A percentile compares a stretch with the other conserved stretches of the same genome.
These are phyloP conservation scores for Fusarium setosum DNA, from an alignment of 2,329 filamentous ascomycete species.

Conservation along the genomic window DNA sequence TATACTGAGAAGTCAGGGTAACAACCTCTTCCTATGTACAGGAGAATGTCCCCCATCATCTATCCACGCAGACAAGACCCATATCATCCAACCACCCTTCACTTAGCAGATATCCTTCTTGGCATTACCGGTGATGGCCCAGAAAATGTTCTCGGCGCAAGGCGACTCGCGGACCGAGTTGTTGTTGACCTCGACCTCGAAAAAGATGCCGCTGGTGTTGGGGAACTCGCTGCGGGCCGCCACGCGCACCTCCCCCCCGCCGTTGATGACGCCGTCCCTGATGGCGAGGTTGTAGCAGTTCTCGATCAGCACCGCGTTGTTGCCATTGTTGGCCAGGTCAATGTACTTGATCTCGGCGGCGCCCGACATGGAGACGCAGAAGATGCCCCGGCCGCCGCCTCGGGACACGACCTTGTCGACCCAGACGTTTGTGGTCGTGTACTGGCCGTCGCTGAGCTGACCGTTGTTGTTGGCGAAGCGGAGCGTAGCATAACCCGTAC, in stretches of 20 bases:
- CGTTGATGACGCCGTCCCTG: slow-evolving; percentile 61
- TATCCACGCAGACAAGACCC: background rate
- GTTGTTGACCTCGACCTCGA: slow-evolving; percentile 60
- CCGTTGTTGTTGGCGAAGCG: slow-evolving; percentile 69
- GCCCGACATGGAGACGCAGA: slow-evolving; percentile 67
- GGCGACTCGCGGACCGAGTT: slow-evolving; percentile 64
- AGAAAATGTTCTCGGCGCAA: slow-evolving; percentile 63
- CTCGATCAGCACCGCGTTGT: slow-evolving; percentile 67
- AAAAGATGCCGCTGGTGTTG: slow-evolving; percentile 61
- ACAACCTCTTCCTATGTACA: background rate
- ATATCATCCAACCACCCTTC: background rate
- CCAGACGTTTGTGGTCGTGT: slow-evolving; percentile 63
- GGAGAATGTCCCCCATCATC: background rate
- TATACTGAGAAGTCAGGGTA: too few relatives aligned
- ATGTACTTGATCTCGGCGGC: slow-evolving; percentile 59
- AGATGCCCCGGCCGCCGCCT: slow-evolving; percentile 66
- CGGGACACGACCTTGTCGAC: slow-evolving; percentile 64
- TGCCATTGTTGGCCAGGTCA: slow-evolving; percentile 63
- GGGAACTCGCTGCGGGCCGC: slow-evolving; percentile 64
- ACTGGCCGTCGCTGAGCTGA: slow-evolving; percentile 58
- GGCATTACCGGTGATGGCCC: slow-evolving; percentile 59
- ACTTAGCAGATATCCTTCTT: slow-evolving; percentile 50
- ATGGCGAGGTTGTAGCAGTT: slow-evolving; percentile 68
- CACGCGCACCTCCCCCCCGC: slow-evolving; percentile 66
- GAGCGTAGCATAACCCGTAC: slow-evolving; percentile 66